Evolutionary conservation across 164 flowering plant genomes (phyloP).

Genomic region (Hamamelis virginiana): DNA sequence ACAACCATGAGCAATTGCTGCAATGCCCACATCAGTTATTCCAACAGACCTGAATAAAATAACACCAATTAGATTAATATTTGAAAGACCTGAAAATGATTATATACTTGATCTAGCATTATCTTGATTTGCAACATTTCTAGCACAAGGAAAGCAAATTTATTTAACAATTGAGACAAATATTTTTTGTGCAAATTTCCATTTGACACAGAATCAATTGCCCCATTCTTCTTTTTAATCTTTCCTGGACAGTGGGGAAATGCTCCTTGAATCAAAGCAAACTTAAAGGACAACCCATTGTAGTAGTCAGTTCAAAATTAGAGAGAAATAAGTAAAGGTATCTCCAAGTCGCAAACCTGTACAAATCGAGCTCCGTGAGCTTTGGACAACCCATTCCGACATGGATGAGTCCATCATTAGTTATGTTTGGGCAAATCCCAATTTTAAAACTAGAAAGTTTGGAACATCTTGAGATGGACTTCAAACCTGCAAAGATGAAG

Average conservation of each 20-base stretch:
- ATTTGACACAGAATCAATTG: too few species aligned
- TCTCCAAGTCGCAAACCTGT: slow-evolving; percentile 54
- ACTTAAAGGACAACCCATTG: background rate
- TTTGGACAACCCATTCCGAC: slow-evolving; percentile 61
- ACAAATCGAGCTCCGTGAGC: slow-evolving; percentile 77
- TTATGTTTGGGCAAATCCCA: slow-evolving; percentile 81
- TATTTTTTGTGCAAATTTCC: too few species aligned
- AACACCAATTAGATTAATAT: background rate
- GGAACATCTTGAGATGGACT: slow-evolving; percentile 64
- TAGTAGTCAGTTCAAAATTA: background rate
- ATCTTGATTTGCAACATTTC: too few species aligned
- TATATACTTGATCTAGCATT: too few species aligned
- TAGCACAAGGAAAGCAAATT: too few species aligned
- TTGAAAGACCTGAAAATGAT: background rate
- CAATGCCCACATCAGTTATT: slow-evolving; percentile 65
- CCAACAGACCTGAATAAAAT: slow-evolving; percentile 50
- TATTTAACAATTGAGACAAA: too few species aligned
- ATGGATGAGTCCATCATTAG: slow-evolving; percentile 60
- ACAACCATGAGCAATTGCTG: slow-evolving; percentile 66
- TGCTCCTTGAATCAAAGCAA: too few species aligned
- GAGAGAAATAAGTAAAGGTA: background rate
- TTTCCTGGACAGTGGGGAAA: too few species aligned
- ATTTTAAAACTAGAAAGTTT: slow-evolving; percentile 59
- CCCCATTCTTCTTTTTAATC: too few species aligned
- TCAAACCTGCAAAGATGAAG: slow-evolving; percentile 52